Percentiles rank a stretch among this genome's conserved stretches.
phyloP scores from a whole-genome alignment of 75 land plant species.

The Pinus taeda region DNA sequence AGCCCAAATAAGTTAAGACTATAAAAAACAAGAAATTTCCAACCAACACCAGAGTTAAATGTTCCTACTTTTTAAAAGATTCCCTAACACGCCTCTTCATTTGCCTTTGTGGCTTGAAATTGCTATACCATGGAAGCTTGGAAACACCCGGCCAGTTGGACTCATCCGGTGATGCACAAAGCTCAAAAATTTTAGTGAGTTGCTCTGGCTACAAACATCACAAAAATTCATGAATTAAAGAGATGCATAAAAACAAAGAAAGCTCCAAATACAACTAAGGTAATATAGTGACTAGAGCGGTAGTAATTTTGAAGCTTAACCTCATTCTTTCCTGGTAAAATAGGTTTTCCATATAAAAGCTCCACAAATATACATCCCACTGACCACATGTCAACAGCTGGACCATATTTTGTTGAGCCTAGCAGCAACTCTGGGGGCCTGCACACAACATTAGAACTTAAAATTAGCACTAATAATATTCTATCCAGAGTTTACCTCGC shows the following conservation, averaged over 20 bases:
- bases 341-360: slow-evolving; percentile 90
- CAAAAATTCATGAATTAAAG: slow-evolving; percentile 9
- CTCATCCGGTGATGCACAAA: slow-evolving; percentile 96
- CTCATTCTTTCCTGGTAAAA: slow-evolving; percentile 96
- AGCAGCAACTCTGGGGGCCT: slow-evolving; percentile 97
- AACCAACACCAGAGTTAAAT: too few species aligned
- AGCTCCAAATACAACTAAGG: not conserved
- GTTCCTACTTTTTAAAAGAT: slow-evolving; percentile 73
- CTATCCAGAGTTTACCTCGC: not conserved
- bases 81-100: slow-evolving; percentile 82
- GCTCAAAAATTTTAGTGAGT: slow-evolving; percentile 77
- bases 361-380: slow-evolving; percentile 99
- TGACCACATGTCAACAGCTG: slow-evolving; percentile 99
- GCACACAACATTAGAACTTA: slow-evolving; percentile 11
- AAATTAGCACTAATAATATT: not conserved
- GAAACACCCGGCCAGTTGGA: slow-evolving; percentile 90
- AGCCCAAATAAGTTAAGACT: too few species aligned
- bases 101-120: slow-evolving; percentile 74
- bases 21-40: too few species aligned
- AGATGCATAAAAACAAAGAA: not conserved
- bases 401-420: slow-evolving; percentile 92
- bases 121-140: slow-evolving; percentile 80
- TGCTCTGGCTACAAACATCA: slow-evolving; percentile 70
- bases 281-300: too few species aligned
- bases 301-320: slow-evolving; percentile 20